phyloP scores from a whole-genome alignment of 192 early-diverging fungal genomes.

The Oehlia diaphana region DNA sequence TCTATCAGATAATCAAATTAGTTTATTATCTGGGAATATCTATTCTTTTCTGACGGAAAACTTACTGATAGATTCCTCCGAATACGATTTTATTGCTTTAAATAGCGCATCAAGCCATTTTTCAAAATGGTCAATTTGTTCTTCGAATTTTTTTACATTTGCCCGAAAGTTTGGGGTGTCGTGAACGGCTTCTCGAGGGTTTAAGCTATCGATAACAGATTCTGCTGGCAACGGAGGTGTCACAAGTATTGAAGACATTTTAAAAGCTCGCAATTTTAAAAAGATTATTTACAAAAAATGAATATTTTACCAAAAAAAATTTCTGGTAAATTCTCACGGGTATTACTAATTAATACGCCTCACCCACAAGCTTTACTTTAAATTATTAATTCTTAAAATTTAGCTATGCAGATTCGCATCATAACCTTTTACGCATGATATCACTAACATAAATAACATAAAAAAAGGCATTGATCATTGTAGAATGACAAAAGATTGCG shows the following conservation, averaged over 20 bases:
- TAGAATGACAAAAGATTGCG: too few species aligned
- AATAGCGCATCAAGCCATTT: slow-evolving; percentile 52
- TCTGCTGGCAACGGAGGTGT: slow-evolving; percentile 29
- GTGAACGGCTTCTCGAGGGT: slow-evolving; percentile 51
- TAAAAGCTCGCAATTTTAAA: not conserved
- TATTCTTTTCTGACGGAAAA: not conserved
- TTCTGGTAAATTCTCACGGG: too few species aligned
- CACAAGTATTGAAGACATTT: not conserved
- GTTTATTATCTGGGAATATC: not conserved
- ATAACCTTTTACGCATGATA: too few species aligned
- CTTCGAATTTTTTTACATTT: slow-evolving; percentile 54
- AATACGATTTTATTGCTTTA: slow-evolving; percentile 36
- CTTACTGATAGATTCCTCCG: slow-evolving; percentile 44
- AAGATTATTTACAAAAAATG: too few species aligned
- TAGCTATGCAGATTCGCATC: too few species aligned
- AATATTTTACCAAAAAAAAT: too few species aligned
- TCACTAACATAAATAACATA: too few species aligned
- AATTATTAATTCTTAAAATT: too few species aligned
- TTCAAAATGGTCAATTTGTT: slow-evolving; percentile 57
- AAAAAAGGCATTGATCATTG: too few species aligned
- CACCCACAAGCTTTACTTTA: too few species aligned
- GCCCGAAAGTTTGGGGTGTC: slow-evolving; percentile 57
- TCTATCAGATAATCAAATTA: slow-evolving; percentile 21
- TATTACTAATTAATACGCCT: too few species aligned
- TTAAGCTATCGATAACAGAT: slow-evolving; percentile 42